Percentiles rank a stretch among this genome's conserved stretches.
Evolutionary conservation across 306 rosid genomes (phyloP).

Genomic region (Geum urbanum): DNA sequence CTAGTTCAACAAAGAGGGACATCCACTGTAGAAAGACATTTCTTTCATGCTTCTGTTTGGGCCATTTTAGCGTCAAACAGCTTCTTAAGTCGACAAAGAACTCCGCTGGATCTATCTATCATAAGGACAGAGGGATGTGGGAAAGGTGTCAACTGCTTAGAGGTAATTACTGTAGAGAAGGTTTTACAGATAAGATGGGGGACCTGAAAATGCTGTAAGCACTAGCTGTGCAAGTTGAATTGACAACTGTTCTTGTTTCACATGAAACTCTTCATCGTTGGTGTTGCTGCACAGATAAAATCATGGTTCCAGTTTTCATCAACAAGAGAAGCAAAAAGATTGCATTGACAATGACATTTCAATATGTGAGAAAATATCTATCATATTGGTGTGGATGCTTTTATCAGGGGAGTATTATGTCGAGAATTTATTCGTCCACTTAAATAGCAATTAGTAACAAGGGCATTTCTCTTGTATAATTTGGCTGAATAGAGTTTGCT

Average conservation of each 20-base stretch:
- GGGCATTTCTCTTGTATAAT: background rate
- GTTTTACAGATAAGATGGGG: background rate
- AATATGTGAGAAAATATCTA: background rate
- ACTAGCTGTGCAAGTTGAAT: background rate
- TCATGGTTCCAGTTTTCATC: background rate
- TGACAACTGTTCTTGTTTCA: background rate
- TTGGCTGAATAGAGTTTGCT: background rate
- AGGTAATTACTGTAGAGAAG: background rate
- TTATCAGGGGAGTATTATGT: background rate
- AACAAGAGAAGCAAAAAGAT: background rate
- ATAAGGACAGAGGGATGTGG: background rate
- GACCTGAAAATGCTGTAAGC: background rate
- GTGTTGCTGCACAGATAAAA: background rate
- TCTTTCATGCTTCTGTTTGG: constrained; percentile 6
- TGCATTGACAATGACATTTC: background rate
- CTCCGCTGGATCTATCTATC: background rate
- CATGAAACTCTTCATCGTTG: background rate
- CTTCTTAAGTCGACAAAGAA: background rate
- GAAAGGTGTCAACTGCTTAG: background rate
- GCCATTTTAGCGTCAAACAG: too few relatives aligned
- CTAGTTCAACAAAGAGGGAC: background rate
- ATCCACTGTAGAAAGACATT: background rate
- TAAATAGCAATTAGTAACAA: background rate
- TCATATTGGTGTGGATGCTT: background rate
- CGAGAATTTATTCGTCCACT: background rate